phyloP scores from a whole-genome alignment of 768 basidiomycete species.

The Paxillus rubicundulus region DNA sequence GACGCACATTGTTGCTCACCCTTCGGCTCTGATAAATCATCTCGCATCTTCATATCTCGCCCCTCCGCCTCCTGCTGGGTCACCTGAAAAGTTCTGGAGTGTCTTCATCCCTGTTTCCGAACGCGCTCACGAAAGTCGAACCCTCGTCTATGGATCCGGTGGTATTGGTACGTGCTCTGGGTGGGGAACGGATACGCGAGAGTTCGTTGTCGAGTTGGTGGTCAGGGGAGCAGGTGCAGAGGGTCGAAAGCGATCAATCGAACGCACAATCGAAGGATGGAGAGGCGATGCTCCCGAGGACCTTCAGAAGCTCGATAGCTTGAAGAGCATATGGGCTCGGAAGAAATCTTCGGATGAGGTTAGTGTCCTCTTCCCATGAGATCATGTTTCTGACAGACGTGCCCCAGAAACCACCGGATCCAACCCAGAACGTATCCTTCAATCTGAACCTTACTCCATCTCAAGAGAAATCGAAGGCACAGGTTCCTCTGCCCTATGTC shows the following conservation, averaged over 20 bases:
- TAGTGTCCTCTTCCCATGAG: conserved; percentile 24
- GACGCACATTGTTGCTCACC: conserved; percentile 64
- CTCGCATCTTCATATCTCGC: conserved; percentile 70
- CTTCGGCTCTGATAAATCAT: conserved; percentile 64
- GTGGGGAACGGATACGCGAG: conserved; percentile 35
- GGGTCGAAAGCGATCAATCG: conserved; percentile 52
- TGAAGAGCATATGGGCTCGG: conserved; percentile 46
- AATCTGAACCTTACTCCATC: conserved; percentile 81
- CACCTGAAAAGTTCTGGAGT: conserved; percentile 75
- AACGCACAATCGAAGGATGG: conserved; percentile 69
- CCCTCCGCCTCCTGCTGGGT: conserved; percentile 61
- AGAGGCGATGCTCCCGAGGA: conserved; percentile 39
- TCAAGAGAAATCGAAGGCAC: conserved; percentile 75
- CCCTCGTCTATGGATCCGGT: conserved; percentile 54
- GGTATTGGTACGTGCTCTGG: conserved; percentile 46
- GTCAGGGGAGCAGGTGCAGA: conserved; percentile 43
- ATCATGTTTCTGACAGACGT: conserved; percentile 1
- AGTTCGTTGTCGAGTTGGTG: conserved; percentile 63
- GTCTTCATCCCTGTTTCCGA: conserved; percentile 71
- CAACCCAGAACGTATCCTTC: conserved; percentile 75
- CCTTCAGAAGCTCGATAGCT: conserved; percentile 48
- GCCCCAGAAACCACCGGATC: conserved; percentile 46
- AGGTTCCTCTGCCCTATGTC: conserved; percentile 86
- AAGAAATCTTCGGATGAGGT: conserved; percentile 31
- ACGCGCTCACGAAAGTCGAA: conserved; percentile 55